Base-by-base conservation (phyloP, 768 basidiomycete genomes). In the Brasilioporus rufonigricans region DNA sequence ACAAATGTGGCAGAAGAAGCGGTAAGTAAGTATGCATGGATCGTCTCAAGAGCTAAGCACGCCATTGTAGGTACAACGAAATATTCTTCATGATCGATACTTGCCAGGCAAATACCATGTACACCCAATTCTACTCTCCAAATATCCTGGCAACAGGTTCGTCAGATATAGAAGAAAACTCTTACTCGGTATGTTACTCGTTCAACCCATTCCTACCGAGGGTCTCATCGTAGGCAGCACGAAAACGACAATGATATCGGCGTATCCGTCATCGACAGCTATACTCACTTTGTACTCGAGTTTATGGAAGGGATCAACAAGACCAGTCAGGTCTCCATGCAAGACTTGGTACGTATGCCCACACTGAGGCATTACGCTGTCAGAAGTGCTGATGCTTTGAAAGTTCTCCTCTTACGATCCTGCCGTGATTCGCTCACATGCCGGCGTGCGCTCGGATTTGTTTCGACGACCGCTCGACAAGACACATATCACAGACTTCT, bases 81-180 rank as follows among this genome's bases (percentile, higher is more conserved):
- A 84, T 99, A 46, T 81, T 99, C 65, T 97, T 96, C 77, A 98
- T 98, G 91, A 87, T 95, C 55, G 96, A 99, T 65, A 98, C 96
- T 0, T 99, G 96, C 67, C 94, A 99, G 72, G 97, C 96, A 26
- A 96, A 93, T 67, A 92, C 91, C 5, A 87, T 99, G 86, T 98
- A 91, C 66, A 85, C 87, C 48, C 90, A 93, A 66, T 83, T 96
- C 61, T 95, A 95, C 71, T 94, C 93, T 1, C 93, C 93, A 0
- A 92, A 95, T 61, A 87, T 98, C 47, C 81, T 96, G 4, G 92
- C 95, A 0, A 93, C 93, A 0, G 95, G 93, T 0, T 94, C 91
- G 0, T 91, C 92, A 10, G 73, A 81, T 48, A 74, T 95, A 26
- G 88, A 81, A 38, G 89, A 98, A 72, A 97, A 87, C 66, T 97